These are phyloP conservation scores for Ophiosphaerella korrae DNA, from an alignment of 2,329 filamentous ascomycete species.

Conservation along the genomic window DNA sequence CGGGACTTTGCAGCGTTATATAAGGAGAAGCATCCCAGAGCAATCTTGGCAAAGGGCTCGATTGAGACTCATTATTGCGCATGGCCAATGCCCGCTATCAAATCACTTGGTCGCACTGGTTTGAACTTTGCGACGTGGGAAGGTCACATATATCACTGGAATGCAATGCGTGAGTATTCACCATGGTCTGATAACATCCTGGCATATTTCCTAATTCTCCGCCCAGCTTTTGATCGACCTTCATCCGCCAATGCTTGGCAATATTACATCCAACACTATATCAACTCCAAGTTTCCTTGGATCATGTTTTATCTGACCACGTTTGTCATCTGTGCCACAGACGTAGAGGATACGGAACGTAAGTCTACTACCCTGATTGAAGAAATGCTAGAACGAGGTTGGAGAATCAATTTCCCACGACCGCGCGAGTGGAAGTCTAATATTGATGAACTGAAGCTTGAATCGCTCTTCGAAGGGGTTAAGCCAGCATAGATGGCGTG, in stretches of 20 bases:
- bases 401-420: constrained; percentile 23
- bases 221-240: constrained; percentile 34
- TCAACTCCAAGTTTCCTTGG: constrained; percentile 36
- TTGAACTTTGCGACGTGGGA: constrained; percentile 35
- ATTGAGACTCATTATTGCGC: constrained; percentile 39
- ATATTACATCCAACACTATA: constrained; percentile 34
- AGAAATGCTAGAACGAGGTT: constrained; percentile 31
- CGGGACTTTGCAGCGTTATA: constrained; percentile 23
- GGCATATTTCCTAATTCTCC: not conserved
- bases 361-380: constrained; percentile 18
- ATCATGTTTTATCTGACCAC: constrained; percentile 36
- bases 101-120: constrained; percentile 23
- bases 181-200: no score
- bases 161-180: constrained; percentile 30
- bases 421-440: constrained; percentile 22
- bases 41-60: constrained; percentile 34
- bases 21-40: constrained; percentile 23
- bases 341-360: constrained; percentile 21
- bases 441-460: constrained; percentile 24
- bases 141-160: constrained; percentile 39
- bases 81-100: constrained; percentile 37
- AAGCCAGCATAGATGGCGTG: constrained; percentile 12
- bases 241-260: constrained; percentile 38
- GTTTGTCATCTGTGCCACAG: constrained; percentile 31
- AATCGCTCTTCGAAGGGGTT: constrained; percentile 24